These are phyloP conservation scores for Astragalus glycyphyllos DNA, from an alignment of 306 rosid species.

Conservation along the genomic window DNA sequence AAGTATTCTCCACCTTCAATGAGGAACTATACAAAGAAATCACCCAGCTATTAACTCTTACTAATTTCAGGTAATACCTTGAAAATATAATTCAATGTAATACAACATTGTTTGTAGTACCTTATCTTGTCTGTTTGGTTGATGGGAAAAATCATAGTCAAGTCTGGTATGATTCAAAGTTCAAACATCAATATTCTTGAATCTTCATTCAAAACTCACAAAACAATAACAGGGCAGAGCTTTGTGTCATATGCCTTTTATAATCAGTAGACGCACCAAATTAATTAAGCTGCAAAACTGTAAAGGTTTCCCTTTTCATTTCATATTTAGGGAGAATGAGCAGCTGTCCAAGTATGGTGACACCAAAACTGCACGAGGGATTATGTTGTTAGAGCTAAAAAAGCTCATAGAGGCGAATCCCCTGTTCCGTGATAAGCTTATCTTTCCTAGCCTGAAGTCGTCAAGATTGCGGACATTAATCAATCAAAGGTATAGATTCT, in stretches of 20 bases:
- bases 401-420: slow-evolving; percentile 88
- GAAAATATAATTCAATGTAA: slow-evolving; percentile 7
- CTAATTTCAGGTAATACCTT: slow-evolving; percentile 75
- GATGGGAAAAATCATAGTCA: slow-evolving; percentile 21
- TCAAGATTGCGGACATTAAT: slow-evolving; percentile 82
- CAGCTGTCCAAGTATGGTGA: slow-evolving; percentile 88
- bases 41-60: slow-evolving; percentile 80
- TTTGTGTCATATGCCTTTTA: slow-evolving; percentile 1
- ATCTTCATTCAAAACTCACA: slow-evolving; percentile 28
- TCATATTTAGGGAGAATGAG: slow-evolving; percentile 75
- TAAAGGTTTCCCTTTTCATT: slow-evolving; percentile 24
- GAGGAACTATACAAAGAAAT: slow-evolving; percentile 86
- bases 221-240: slow-evolving; percentile 13
- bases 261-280: slow-evolving; percentile 11
- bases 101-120: slow-evolving; percentile 15
- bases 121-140: not conserved
- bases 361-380: slow-evolving; percentile 82
- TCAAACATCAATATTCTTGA: slow-evolving; percentile 27
- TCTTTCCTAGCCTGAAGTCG: slow-evolving; percentile 71
- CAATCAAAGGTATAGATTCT: slow-evolving; percentile 76
- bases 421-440: slow-evolving; percentile 78
- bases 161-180: slow-evolving; percentile 13
- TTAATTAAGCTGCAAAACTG: slow-evolving; percentile 7
- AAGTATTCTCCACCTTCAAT: slow-evolving; percentile 77
- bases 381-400: slow-evolving; percentile 83